Percentiles rank a stretch among this genome's conserved stretches.
Evolutionary conservation across 306 rosid species (phyloP).

Genomic region (Medicago arabica): DNA sequence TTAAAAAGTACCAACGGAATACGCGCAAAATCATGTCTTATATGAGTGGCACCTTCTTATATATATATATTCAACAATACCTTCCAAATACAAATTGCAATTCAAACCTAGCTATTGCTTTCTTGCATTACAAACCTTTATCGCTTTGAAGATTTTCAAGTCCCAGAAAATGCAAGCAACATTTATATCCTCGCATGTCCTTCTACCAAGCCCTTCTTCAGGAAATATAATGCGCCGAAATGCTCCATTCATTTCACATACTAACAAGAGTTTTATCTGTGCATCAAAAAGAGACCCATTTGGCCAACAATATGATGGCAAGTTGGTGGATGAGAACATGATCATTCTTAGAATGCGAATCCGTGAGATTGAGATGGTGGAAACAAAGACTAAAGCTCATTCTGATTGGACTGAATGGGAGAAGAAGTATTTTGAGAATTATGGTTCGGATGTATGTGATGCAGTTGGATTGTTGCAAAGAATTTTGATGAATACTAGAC

Average conservation of each 20-base stretch:
- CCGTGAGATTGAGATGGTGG: conserved; percentile 49
- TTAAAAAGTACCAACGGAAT: background rate
- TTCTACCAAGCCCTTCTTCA: background rate
- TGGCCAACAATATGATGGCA: conserved; percentile 53
- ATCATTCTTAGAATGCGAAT: conserved; percentile 61
- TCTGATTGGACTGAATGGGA: conserved; percentile 67
- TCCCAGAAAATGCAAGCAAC: conserved; percentile 37
- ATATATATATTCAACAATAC: conserved; percentile 6
- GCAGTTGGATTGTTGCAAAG: conserved; percentile 59
- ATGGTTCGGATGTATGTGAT: conserved; percentile 49
- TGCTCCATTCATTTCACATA: conserved; percentile 17
- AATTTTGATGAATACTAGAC: conserved; percentile 60
- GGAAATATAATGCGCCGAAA: background rate
- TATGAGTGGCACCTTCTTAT: conserved; percentile 14
- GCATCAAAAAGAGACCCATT: conserved; percentile 49
- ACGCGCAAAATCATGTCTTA: background rate
- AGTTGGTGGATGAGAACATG: conserved; percentile 64
- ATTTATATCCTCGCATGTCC: conserved; percentile 36
- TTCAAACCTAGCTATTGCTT: background rate
- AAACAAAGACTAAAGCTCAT: conserved; percentile 21
- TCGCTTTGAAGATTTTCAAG: background rate
- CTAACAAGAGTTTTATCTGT: background rate
- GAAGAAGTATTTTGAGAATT: conserved; percentile 51
- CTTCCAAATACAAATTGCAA: background rate
- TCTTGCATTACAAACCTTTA: background rate